Conservation (phyloP, 352 stramenopile species). For the Globisporangium abappressorium region DNA sequence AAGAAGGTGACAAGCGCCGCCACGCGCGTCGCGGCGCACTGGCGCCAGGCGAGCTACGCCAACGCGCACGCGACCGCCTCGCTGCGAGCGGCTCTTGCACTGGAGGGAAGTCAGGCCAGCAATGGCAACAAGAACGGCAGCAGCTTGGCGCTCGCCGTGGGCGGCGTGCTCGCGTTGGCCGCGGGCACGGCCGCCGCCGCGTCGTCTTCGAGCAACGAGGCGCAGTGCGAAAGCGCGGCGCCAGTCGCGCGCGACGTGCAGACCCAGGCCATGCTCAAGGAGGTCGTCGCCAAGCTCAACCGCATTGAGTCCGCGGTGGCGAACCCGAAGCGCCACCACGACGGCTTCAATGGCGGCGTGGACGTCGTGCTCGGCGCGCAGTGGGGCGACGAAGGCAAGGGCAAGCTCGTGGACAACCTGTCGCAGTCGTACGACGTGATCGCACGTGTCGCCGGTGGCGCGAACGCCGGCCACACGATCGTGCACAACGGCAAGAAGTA, state of each 20-base stretch:
- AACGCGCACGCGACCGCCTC: constrained; percentile 28
- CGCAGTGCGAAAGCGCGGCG: constrained; percentile 32
- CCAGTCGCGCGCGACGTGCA: constrained; percentile 46
- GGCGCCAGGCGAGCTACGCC: constrained; percentile 25
- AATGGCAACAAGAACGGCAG: constrained; percentile 15
- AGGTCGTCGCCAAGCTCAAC: constrained; percentile 85
- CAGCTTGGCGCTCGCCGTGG: constrained; percentile 23
- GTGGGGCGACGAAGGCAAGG: constrained; percentile 99
- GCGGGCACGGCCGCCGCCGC: constrained; percentile 16
- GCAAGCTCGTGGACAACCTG: constrained; percentile 96
- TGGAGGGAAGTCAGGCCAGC: constrained; percentile 36
- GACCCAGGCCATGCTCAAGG: constrained; percentile 73
- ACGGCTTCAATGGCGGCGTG: constrained; percentile 65
- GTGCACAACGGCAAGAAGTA: constrained; percentile 98
- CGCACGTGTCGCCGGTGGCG: constrained; percentile 94
- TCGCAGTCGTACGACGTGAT: constrained; percentile 96
- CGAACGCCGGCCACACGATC: constrained; percentile 99
- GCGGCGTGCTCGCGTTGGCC: constrained; percentile 32
- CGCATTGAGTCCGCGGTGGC: constrained; percentile 83
- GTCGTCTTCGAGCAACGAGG: constrained; percentile 1
- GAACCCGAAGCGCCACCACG: constrained; percentile 72
- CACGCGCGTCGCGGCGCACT: constrained; percentile 37
- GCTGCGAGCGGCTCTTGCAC: constrained; percentile 41
- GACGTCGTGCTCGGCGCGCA: constrained; percentile 96
- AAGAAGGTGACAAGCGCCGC: constrained; percentile 38